phyloP scores from a whole-genome alignment of 1,139 yeast species.

The Pichia sp. region DNA sequence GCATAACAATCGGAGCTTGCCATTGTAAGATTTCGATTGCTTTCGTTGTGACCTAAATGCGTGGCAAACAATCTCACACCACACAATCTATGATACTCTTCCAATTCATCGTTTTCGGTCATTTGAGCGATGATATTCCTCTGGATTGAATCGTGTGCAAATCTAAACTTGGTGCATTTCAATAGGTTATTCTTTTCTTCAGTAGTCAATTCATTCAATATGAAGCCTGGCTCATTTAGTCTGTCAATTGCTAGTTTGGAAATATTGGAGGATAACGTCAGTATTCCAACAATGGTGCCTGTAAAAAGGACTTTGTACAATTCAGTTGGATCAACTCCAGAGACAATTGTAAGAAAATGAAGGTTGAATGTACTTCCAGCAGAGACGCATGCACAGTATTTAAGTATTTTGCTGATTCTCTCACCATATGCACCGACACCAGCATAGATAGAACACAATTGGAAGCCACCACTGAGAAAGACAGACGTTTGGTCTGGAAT shows the following conservation, averaged over 20 bases:
- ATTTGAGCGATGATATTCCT: conserved; percentile 27
- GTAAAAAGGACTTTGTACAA: conserved; percentile 30
- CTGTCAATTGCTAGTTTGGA: conserved; percentile 45
- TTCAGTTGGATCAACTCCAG: conserved; percentile 29
- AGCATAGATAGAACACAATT: conserved; percentile 9
- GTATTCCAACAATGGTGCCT: conserved; percentile 31
- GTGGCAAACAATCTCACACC: conserved; percentile 34
- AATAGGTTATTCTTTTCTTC: conserved; percentile 34
- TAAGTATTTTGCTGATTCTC: conserved; percentile 27
- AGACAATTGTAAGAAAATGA: conserved; percentile 37
- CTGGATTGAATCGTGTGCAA: conserved; percentile 32
- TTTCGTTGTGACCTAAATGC: not conserved
- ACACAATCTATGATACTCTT: conserved; percentile 34
- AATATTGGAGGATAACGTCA: conserved; percentile 37
- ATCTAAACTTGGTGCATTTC: conserved; percentile 29
- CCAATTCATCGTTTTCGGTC: conserved; percentile 26
- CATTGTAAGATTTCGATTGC: conserved; percentile 1
- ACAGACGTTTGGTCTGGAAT: not conserved
- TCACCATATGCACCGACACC: conserved; percentile 19
- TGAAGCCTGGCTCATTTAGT: conserved; percentile 28
- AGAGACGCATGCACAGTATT: conserved; percentile 40
- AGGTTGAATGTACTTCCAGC: conserved; percentile 38
- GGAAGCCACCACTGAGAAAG: not conserved
- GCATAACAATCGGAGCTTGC: conserved; percentile 27
- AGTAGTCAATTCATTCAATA: conserved; percentile 32